Percentiles rank a stretch among this genome's conserved stretches.
Conservation (phyloP, 2,329 filamentous ascomycete genomes). For the Trichophyton rubrum region DNA sequence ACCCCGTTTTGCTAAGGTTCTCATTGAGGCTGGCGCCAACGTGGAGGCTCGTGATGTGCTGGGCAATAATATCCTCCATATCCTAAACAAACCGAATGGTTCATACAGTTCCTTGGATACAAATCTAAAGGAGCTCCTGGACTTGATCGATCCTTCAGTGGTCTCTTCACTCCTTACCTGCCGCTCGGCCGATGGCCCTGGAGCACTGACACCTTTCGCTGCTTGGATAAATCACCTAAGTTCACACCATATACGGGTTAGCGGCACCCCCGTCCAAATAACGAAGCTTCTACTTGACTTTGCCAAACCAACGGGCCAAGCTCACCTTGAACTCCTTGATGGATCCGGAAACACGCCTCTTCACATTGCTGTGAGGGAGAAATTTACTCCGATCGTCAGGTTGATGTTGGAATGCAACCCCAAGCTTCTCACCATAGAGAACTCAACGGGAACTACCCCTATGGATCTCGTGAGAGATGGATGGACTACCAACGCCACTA, state of each 20-base stretch:
- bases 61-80: conserved; percentile 58
- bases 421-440: conserved; percentile 55
- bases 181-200: conserved; percentile 18
- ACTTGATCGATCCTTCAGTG: conserved; percentile 45
- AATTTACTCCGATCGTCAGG: conserved; percentile 44
- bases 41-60: conserved; percentile 49
- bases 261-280: neutral
- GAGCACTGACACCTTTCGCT: conserved; percentile 41
- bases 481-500: conserved; percentile 19
- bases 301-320: conserved; percentile 18
- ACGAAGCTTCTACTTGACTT: neutral
- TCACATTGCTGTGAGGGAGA: conserved; percentile 26
- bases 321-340: conserved; percentile 35
- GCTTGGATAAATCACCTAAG: conserved; percentile 35
- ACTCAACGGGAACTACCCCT: conserved; percentile 62
- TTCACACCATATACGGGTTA: neutral
- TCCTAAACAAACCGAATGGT: conserved; percentile 28
- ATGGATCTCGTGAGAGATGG: conserved; percentile 38
- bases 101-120: neutral
- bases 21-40: conserved; percentile 58
- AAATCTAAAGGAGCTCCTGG: conserved; percentile 45
- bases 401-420: conserved; percentile 42
- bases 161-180: conserved; percentile 22
- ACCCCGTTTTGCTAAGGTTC: conserved; percentile 35
- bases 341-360: conserved; percentile 33